Conservation (phyloP, 2,329 filamentous ascomycete genomes). For the Penicillium sp. region DNA sequence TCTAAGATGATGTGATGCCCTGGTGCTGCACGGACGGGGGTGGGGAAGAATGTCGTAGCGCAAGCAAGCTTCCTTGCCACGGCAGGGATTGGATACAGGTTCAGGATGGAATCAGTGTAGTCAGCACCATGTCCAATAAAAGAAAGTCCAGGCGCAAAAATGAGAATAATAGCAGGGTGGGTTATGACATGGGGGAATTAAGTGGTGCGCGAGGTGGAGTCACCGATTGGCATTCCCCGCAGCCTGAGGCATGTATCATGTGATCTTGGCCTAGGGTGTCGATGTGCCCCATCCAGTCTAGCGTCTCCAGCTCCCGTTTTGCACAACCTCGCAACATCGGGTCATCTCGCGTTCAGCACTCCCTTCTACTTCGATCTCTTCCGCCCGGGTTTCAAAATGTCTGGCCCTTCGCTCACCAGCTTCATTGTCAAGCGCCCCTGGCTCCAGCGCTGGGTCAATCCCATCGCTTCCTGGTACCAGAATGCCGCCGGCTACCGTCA, state of each 20-base stretch:
- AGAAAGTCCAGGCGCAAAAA: constrained; percentile 6
- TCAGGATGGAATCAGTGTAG: constrained; percentile 14
- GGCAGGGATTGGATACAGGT: constrained; percentile 20
- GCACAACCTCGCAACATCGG: constrained; percentile 38
- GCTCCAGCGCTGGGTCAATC: constrained; percentile 72
- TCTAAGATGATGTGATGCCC: constrained; percentile 24
- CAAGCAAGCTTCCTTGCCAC: constrained; percentile 25
- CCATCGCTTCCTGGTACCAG: constrained; percentile 80
- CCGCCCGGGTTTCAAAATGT: constrained; percentile 51
- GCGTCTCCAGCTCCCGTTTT: constrained; percentile 35
- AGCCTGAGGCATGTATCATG: constrained; percentile 27
- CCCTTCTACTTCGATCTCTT: constrained; percentile 27
- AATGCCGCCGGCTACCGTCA: constrained; percentile 87
- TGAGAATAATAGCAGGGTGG: constrained; percentile 8
- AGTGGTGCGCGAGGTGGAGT: constrained; percentile 25
- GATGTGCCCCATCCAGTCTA: constrained; percentile 26
- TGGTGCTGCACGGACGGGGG: constrained; percentile 24
- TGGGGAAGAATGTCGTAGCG: constrained; percentile 20
- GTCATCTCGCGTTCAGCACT: constrained; percentile 33
- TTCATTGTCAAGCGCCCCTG: constrained; percentile 79
- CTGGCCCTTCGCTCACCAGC: constrained; percentile 64
- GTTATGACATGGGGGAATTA: constrained; percentile 16
- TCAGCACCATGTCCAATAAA: constrained; percentile 20
- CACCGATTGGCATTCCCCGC: constrained; percentile 12
- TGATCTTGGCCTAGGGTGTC: constrained; percentile 15